Base-by-base conservation (phyloP, 148 eudicot species). In the Vaccinium myrtillus region DNA sequence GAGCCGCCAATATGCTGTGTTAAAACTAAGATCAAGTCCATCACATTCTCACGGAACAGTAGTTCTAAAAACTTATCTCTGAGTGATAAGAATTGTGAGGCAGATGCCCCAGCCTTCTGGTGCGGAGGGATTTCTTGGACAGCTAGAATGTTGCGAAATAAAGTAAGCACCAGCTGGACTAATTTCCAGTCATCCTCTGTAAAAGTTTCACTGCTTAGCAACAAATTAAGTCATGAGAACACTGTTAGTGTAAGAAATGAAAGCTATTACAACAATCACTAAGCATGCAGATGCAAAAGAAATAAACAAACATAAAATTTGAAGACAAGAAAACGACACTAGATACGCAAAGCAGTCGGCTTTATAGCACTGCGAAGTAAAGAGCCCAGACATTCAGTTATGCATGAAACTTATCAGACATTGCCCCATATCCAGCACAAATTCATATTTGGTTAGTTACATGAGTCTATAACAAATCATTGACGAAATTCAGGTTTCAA, bases 151-250 rank as follows among this genome's bases (percentile, higher is more conserved):
- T 97, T 95, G 46, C 99, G 95, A 79, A 95, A 94, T 83, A 97
- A 85, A 78, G 99, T 97, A 85, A 95, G 87, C 90, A 97, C 92
- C 84, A 97, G 89, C 87, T 97, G 99, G 81, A 95, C 94, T 84
- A 97, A 83, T 83, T 97, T 97, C 98, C 98, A 94, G 86, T 95
- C 98, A 85, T 97, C 99, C 69, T 97, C 99, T 8, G 98, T 90
- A 82, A 97, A 94, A 55, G 88, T 90, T 50, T 90, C 95, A 83
- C 98, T 95, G 92, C 67, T 74, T 81, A 85, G 16, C 78, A 83
- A 0, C 81, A 48, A 69, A 75, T 58, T n/a, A 86, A 48, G 23
- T 78, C 32, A 73, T 54, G 50, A 85, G n/a, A 79, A 14, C 48
- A 77, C 1, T 11, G 25, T 77, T 16, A 71, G 49, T 11, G 18